These are phyloP conservation scores for Helichrysum umbraculigerum DNA, from an alignment of 129 eudicot species.

Conservation along the genomic window DNA sequence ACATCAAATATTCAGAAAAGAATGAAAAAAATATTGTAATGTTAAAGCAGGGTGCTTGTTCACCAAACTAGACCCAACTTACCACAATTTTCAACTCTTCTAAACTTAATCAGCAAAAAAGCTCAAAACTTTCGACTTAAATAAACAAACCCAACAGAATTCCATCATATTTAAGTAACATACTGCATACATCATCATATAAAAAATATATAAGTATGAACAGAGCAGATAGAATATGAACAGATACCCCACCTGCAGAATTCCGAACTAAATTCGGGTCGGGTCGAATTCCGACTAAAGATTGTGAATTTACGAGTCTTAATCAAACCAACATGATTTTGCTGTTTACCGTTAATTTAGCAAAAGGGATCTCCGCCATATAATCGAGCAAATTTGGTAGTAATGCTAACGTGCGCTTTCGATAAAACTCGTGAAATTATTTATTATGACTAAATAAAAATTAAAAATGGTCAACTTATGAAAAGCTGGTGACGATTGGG, in stretches of 20 bases:
- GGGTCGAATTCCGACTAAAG: constrained; percentile 13
- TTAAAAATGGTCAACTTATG: constrained; percentile 29
- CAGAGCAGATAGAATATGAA: constrained; percentile 6
- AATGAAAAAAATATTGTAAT: neutral
- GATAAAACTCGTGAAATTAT: constrained; percentile 13
- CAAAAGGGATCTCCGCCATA: constrained; percentile 38
- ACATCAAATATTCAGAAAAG: neutral
- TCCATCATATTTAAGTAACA: neutral
- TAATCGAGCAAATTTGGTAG: neutral
- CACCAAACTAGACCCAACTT: neutral
- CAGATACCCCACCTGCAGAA: constrained; percentile 27
- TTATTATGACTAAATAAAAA: neutral
- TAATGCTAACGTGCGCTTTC: constrained; percentile 25
- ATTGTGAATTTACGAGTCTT: neutral
- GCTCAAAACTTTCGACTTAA: neutral
- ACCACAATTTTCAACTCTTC: constrained; percentile 8
- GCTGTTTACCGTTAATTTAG: constrained; percentile 11
- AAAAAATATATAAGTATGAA: neutral
- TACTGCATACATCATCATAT: neutral
- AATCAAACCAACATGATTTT: constrained; percentile 23
- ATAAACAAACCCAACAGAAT: neutral
- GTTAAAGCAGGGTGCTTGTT: neutral
- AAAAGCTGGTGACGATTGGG: constrained; percentile 13
- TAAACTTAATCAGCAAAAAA: constrained; percentile 12
- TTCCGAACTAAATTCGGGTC: constrained; percentile 24